Evolutionary conservation across 805 yeast species (phyloP).

Genomic region (Metschnikowia arizonensis): DNA sequence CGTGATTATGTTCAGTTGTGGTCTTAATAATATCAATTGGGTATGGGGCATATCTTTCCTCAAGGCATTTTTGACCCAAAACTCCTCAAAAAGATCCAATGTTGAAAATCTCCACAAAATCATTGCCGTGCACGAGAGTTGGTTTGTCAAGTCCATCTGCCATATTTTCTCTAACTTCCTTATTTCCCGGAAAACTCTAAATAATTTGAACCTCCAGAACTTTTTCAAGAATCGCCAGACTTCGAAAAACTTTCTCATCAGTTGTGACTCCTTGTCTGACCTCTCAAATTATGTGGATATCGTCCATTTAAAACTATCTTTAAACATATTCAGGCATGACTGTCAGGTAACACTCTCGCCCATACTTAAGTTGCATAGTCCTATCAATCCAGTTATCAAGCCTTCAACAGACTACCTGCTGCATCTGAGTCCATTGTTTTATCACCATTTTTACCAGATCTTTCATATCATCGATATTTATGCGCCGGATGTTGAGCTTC

Average conservation of each 20-base stretch:
- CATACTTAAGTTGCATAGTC: conserved; percentile 12
- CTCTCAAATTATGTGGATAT: conserved; percentile 65
- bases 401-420: conserved; percentile 20
- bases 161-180: conserved; percentile 64
- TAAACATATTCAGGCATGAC: conserved; percentile 70
- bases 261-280: conserved; percentile 38
- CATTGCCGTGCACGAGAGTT: conserved; percentile 83
- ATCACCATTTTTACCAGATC: conserved; percentile 47
- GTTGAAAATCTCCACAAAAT: conserved; percentile 50
- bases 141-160: conserved; percentile 77
- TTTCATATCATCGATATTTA: conserved; percentile 45
- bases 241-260: conserved; percentile 14
- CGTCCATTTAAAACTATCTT: conserved; percentile 68
- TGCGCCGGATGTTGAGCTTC: conserved; percentile 40
- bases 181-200: conserved; percentile 30
- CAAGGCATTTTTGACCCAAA: conserved; percentile 49
- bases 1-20: conserved; percentile 76
- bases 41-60: conserved; percentile 59
- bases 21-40: conserved; percentile 65
- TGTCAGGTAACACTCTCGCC: conserved; percentile 30
- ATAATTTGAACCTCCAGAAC: conserved; percentile 19
- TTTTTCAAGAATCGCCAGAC: conserved; percentile 23
- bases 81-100: conserved; percentile 45
- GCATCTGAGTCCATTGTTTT: conserved; percentile 21
- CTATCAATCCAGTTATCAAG: conserved; percentile 20